Percentiles rank a stretch among this genome's conserved stretches.
Conservation (phyloP, 2,329 filamentous ascomycete species). For the Pseudonectria foliicola region DNA sequence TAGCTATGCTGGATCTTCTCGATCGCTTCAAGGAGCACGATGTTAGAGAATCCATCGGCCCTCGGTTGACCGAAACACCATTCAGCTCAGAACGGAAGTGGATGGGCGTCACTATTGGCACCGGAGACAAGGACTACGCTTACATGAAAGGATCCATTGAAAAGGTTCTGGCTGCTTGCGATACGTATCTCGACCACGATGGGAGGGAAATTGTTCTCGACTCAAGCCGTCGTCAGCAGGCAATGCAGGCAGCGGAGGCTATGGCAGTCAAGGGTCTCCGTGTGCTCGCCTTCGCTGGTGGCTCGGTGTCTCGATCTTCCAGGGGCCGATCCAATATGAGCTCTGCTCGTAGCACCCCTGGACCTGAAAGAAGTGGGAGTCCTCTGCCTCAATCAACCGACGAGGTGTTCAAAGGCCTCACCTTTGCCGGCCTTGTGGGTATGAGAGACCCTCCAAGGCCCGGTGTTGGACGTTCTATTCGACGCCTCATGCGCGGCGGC, state of each 20-base stretch:
- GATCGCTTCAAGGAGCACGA: conserved; percentile 90
- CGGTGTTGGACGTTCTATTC: conserved; percentile 82
- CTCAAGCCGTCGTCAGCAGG: conserved; percentile 64
- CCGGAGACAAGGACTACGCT: conserved; percentile 66
- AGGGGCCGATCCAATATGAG: conserved; percentile 33
- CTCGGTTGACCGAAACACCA: conserved; percentile 75
- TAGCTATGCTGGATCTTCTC: conserved; percentile 90
- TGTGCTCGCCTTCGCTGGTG: conserved; percentile 90
- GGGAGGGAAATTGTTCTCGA: conserved; percentile 84
- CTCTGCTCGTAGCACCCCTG: conserved; percentile 45
- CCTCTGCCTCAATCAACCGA: conserved; percentile 46
- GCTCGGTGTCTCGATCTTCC: conserved; percentile 48
- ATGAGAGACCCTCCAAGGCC: conserved; percentile 96
- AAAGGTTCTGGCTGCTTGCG: conserved; percentile 75
- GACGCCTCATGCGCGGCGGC: conserved; percentile 83
- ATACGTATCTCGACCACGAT: conserved; percentile 81
- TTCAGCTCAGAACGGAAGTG: conserved; percentile 98
- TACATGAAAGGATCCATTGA: conserved; percentile 97
- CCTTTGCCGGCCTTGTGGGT: conserved; percentile 86
- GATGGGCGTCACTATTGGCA: conserved; percentile 91
- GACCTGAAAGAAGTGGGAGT: conserved; percentile 31
- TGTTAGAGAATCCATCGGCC: conserved; percentile 77
- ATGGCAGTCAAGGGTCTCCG: conserved; percentile 88
- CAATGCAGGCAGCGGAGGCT: conserved; percentile 68
- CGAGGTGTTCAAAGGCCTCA: conserved; percentile 73